Percentiles rank a stretch among this genome's conserved stretches.
Evolutionary conservation across 192 early-diverging fungal species (phyloP).

Genomic region (Backusella luteola): DNA sequence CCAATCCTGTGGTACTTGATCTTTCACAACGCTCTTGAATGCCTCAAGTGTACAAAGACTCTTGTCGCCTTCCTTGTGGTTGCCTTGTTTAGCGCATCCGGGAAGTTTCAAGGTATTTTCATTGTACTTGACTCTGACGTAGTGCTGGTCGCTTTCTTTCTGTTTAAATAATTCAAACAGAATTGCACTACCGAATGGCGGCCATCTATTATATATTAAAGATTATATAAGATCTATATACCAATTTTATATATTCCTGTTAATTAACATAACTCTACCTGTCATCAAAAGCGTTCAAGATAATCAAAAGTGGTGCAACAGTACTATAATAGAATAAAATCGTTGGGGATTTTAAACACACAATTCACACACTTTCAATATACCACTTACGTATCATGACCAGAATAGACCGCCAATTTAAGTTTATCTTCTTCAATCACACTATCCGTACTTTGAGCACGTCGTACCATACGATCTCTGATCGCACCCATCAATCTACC

Average conservation of each 20-base stretch:
- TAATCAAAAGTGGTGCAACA: slow-evolving; percentile 34
- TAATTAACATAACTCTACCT: slow-evolving; percentile 17
- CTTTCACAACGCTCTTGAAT: slow-evolving; percentile 31
- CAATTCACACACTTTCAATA: neutral
- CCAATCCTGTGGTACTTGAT: slow-evolving; percentile 36
- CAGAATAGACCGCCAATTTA: slow-evolving; percentile 39
- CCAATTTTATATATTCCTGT: neutral
- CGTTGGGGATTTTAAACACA: neutral
- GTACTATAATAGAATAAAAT: slow-evolving; percentile 24
- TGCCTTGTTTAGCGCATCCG: slow-evolving; percentile 24
- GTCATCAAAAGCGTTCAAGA: slow-evolving; percentile 31
- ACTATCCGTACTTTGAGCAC: slow-evolving; percentile 26
- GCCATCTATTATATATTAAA: slow-evolving; percentile 33
- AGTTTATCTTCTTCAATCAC: slow-evolving; percentile 21
- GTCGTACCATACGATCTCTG: slow-evolving; percentile 31
- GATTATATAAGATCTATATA: neutral
- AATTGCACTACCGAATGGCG: slow-evolving; percentile 38
- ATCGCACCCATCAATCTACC: slow-evolving; percentile 37
- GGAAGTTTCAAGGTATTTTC: slow-evolving; percentile 32
- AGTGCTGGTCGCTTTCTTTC: slow-evolving; percentile 27
- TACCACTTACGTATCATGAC: slow-evolving; percentile 39
- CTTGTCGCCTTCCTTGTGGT: slow-evolving; percentile 33
- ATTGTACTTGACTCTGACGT: slow-evolving; percentile 38
- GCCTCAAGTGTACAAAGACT: slow-evolving; percentile 40
- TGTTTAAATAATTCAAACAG: slow-evolving; percentile 41